These are phyloP conservation scores for Micromonas pusilla DNA, from an alignment of 139 green algal genomes.

Conservation along the genomic window DNA sequence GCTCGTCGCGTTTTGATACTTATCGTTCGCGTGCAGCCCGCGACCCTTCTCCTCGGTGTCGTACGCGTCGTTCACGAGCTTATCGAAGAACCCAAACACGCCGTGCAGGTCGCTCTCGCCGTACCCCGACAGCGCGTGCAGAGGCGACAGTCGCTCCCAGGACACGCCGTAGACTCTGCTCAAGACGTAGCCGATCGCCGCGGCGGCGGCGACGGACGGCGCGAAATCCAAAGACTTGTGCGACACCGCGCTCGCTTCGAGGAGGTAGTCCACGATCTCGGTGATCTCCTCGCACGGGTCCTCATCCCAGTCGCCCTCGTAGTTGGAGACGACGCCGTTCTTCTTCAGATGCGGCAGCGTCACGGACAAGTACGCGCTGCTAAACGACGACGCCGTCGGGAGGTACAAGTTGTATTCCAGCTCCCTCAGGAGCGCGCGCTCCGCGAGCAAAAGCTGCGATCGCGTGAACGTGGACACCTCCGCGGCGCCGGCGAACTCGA, in stretches of 20 bases:
- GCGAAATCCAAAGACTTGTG: background rate
- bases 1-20: background rate
- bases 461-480: conserved; percentile 13
- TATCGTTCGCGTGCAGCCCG: background rate
- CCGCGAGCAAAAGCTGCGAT: conserved; percentile 9
- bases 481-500: background rate
- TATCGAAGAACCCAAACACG: background rate
- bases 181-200: background rate
- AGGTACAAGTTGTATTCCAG: background rate
- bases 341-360: background rate
- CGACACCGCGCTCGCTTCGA: background rate
- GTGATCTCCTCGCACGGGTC: background rate
- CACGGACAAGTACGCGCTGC: background rate
- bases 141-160: background rate
- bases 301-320: background rate
- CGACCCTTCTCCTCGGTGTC: background rate
- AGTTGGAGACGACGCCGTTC: background rate
- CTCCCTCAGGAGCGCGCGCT: conserved; percentile 12
- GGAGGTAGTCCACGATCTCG: background rate
- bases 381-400: conserved; percentile 9
- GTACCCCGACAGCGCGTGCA: background rate
- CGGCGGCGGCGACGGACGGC: conserved; percentile 8
- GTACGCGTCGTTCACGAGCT: background rate
- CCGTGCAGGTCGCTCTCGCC: background rate
- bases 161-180: background rate